phyloP scores from a whole-genome alignment of 2,329 filamentous ascomycete genomes.

The Beauveria bassiana region DNA sequence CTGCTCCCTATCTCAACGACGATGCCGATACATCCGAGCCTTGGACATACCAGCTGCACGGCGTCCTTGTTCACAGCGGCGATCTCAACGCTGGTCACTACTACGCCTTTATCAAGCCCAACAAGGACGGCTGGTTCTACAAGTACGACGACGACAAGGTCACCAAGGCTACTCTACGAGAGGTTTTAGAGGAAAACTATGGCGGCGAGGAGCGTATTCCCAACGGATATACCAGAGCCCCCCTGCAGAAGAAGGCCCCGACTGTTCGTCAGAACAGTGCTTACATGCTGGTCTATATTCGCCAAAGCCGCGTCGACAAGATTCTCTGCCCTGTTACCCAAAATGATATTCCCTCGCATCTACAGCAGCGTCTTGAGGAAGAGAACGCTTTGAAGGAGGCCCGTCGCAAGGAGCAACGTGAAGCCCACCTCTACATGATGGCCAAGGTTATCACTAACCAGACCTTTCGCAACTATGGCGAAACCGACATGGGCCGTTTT shows the following conservation, averaged over 20 bases:
- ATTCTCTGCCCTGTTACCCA: conserved; percentile 71
- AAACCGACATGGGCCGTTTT: conserved; percentile 72
- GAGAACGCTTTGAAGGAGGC: conserved; percentile 71
- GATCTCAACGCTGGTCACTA: conserved; percentile 97
- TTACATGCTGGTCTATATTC: conserved; percentile 98
- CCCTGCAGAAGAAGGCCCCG: conserved; percentile 47
- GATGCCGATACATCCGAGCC: conserved; percentile 81
- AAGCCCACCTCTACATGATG: conserved; percentile 86
- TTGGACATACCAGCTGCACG: conserved; percentile 88
- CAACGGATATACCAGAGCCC: conserved; percentile 37
- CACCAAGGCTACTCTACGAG: conserved; percentile 83
- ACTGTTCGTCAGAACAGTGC: conserved; percentile 70
- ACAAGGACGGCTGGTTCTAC: conserved; percentile 90
- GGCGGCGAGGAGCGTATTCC: conserved; percentile 70
- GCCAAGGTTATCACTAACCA: conserved; percentile 75
- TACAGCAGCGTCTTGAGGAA: conserved; percentile 69
- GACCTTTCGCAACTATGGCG: conserved; percentile 72
- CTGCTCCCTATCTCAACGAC: conserved; percentile 77
- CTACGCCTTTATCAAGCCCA: conserved; percentile 92
- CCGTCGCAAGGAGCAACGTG: conserved; percentile 79
- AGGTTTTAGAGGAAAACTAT: conserved; percentile 94
- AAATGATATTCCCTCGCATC: conserved; percentile 60
- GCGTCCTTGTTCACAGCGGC: conserved; percentile 91
- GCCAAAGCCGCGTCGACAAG: conserved; percentile 75
- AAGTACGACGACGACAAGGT: conserved; percentile 97